Evolutionary conservation across 2,329 filamentous ascomycete species (phyloP).

Genomic region (Colletotrichum acutatum): DNA sequence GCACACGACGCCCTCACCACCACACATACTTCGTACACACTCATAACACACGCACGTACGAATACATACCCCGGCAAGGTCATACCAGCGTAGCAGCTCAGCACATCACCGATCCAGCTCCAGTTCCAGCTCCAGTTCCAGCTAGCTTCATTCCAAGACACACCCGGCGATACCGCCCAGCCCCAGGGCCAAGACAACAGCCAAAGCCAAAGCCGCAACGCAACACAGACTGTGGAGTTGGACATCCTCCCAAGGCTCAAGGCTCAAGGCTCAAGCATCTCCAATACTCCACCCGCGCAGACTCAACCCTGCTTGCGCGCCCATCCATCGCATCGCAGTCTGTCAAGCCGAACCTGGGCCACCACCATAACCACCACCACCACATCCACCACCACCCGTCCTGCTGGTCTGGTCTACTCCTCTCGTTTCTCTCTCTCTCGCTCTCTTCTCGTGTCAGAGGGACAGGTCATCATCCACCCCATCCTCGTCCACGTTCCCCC

Average conservation of each 20-base stretch:
- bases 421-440: background rate
- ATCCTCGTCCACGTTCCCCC: background rate
- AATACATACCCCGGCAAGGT: background rate
- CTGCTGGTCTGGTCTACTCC: background rate
- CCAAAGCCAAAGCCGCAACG: background rate
- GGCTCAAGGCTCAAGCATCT: background rate
- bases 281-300: background rate
- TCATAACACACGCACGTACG: background rate
- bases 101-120: background rate
- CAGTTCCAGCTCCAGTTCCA: background rate
- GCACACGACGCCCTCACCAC: background rate
- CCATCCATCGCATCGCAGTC: conserved; percentile 1
- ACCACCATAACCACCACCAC: background rate
- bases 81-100: background rate
- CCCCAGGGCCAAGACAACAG: background rate
- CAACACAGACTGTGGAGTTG: background rate
- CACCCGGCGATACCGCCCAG: conserved; percentile 2
- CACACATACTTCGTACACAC: background rate
- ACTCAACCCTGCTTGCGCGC: background rate
- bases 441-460: background rate
- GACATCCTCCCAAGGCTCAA: background rate
- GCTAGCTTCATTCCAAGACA: background rate
- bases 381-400: background rate
- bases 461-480: conserved; percentile 4
- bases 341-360: conserved; percentile 4